These are phyloP conservation scores for Syncephalastrum monosporum DNA, from an alignment of 371 early-diverging fungal genomes.

Conservation along the genomic window DNA sequence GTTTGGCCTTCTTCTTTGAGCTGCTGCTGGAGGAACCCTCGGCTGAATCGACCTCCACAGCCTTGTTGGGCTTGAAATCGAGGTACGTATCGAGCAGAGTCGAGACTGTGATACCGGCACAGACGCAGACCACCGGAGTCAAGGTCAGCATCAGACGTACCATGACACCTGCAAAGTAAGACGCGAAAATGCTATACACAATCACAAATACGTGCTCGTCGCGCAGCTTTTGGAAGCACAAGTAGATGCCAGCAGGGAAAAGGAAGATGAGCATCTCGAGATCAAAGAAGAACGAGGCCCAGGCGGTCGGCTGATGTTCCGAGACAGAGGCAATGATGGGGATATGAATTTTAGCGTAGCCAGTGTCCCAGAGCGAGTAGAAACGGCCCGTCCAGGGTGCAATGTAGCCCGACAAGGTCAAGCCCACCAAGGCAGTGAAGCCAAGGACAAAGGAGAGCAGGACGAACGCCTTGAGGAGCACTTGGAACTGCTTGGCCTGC, in stretches of 20 bases:
- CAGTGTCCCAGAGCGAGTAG: conserved; percentile 98
- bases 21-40: conserved; percentile 14
- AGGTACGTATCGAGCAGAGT: conserved; percentile 81
- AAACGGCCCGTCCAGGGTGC: conserved; percentile 99
- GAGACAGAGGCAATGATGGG: conserved; percentile 99
- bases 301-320: conserved; percentile 98
- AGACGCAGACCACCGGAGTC: conserved; percentile 96
- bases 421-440: conserved; percentile 48
- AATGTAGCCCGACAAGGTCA: conserved; percentile 84
- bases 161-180: conserved; percentile 99
- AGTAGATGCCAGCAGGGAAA: conserved; percentile 96
- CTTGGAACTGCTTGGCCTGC: conserved; percentile 82
- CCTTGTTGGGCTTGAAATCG: conserved; percentile 22
- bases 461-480: conserved; percentile 69
- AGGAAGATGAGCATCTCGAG: conserved; percentile 90
- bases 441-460: conserved; percentile 57
- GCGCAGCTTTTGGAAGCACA: conserved; percentile 87
- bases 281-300: conserved; percentile 99
- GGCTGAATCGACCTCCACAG: conserved; percentile 6
- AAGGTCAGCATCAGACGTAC: conserved; percentile 97
- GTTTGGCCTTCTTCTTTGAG: conserved; percentile 16
- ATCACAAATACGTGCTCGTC: conserved; percentile 98
- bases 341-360: conserved; percentile 97
- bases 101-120: conserved; percentile 90
- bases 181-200: conserved; percentile 90